These are phyloP conservation scores for Sphaerobolus stellatus DNA, from an alignment of 1,284 basidiomycete species.

Conservation along the genomic window DNA sequence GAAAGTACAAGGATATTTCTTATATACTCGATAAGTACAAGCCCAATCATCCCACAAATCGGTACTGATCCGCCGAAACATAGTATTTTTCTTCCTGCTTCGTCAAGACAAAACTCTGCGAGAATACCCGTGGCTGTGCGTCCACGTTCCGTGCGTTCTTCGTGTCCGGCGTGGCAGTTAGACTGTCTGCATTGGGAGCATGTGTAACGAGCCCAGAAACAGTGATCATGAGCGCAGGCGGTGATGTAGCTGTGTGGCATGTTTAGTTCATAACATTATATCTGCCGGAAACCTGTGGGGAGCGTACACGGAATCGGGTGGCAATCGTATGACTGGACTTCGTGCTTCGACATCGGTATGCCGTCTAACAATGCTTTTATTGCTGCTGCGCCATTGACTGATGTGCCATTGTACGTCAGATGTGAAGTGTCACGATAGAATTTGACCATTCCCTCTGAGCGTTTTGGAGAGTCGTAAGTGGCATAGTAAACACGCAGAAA, in stretches of 20 bases:
- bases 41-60: slow-evolving; percentile 64
- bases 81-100: slow-evolving; percentile 77
- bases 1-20: neutral
- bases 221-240: slow-evolving; percentile 73
- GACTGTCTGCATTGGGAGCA: slow-evolving; percentile 45
- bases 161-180: slow-evolving; percentile 30
- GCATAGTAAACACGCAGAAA: slow-evolving; percentile 77
- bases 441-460: slow-evolving; percentile 66
- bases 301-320: slow-evolving; percentile 78
- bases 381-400: slow-evolving; percentile 67
- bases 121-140: slow-evolving; percentile 78
- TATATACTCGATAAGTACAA: neutral
- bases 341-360: slow-evolving; percentile 76
- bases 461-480: slow-evolving; percentile 72
- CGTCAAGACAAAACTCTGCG: slow-evolving; percentile 83
- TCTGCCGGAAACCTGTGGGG: neutral
- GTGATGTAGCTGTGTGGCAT: slow-evolving; percentile 54
- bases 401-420: slow-evolving; percentile 83
- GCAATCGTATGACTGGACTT: slow-evolving; percentile 83
- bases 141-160: slow-evolving; percentile 58
- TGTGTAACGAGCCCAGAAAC: slow-evolving; percentile 79
- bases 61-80: slow-evolving; percentile 68
- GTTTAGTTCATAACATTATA: neutral
- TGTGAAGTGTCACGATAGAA: slow-evolving; percentile 76
- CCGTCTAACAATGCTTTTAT: slow-evolving; percentile 61